Conservation (phyloP, 371 early-diverging fungal genomes). For the Haplosporangium sp. region DNA sequence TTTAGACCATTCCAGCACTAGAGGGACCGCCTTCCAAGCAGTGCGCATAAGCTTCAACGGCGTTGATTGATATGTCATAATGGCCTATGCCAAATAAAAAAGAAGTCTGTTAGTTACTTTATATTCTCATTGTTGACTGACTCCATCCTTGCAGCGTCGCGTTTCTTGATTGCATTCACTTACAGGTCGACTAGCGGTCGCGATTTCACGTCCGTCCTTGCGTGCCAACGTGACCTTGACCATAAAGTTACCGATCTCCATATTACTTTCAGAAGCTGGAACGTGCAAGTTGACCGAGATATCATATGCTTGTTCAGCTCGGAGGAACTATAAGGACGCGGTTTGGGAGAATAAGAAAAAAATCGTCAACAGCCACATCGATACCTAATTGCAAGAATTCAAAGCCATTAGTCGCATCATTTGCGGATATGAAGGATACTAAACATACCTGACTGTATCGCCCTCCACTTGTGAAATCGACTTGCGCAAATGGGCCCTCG, state of each 20-base stretch:
- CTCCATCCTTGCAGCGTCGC: too few species aligned
- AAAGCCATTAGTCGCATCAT: background rate
- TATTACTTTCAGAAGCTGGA: constrained; percentile 85
- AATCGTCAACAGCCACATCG: too few species aligned
- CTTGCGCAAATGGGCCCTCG: constrained; percentile 36
- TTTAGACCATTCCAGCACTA: constrained; percentile 71
- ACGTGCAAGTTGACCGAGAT: constrained; percentile 80
- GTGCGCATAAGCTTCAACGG: constrained; percentile 75
- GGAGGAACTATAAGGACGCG: constrained; percentile 57
- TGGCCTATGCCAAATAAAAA: constrained; percentile 58
- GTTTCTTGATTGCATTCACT: constrained; percentile 14
- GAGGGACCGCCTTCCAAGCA: constrained; percentile 70
- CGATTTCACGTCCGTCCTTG: constrained; percentile 61
- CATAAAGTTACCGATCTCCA: constrained; percentile 90
- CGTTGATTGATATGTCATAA: constrained; percentile 79
- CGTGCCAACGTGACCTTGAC: constrained; percentile 73
- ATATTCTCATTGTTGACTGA: too few species aligned
- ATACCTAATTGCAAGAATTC: background rate
- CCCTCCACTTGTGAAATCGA: constrained; percentile 55
- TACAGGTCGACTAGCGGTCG: constrained; percentile 76
- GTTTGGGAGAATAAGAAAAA: too few species aligned
- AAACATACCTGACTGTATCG: constrained; percentile 43
- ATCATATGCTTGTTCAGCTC: constrained; percentile 77
- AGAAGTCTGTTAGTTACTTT: background rate
- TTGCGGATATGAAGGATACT: background rate